phyloP scores from a whole-genome alignment of 2,329 filamentous ascomycete species.

The Colletotrichum eleusines region DNA sequence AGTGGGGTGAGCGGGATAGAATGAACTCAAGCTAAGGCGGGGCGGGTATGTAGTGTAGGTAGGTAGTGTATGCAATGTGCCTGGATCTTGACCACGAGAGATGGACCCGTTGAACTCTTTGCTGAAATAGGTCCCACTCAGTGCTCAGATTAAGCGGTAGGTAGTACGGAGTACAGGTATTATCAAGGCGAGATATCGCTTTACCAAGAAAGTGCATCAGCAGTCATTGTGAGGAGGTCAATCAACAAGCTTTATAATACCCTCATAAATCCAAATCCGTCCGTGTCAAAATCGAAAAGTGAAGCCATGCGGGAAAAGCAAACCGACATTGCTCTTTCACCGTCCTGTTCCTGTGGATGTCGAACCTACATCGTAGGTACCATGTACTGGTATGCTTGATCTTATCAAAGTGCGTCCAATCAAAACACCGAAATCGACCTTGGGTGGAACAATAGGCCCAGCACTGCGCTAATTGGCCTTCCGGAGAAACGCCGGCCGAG shows the following conservation, averaged over 20 bases:
- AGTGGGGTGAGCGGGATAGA: neutral
- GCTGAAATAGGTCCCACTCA: neutral
- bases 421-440: neutral
- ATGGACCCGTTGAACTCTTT: neutral
- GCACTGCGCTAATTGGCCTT: neutral
- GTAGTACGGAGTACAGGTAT: too few relatives aligned
- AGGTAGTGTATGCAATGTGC: neutral
- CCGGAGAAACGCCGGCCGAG: constrained; percentile 28
- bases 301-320: neutral
- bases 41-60: too few relatives aligned
- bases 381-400: too few relatives aligned
- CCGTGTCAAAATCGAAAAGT: neutral
- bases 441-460: neutral
- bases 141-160: too few relatives aligned
- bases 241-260: neutral
- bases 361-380: too few relatives aligned
- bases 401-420: constrained; percentile 1
- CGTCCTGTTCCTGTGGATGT: neutral
- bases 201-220: neutral
- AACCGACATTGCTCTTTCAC: neutral
- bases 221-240: neutral
- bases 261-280: neutral
- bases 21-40: neutral
- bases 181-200: neutral
- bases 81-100: neutral